phyloP scores from a whole-genome alignment of 2,329 filamentous ascomycete species.

The Fusarium lateritium region DNA sequence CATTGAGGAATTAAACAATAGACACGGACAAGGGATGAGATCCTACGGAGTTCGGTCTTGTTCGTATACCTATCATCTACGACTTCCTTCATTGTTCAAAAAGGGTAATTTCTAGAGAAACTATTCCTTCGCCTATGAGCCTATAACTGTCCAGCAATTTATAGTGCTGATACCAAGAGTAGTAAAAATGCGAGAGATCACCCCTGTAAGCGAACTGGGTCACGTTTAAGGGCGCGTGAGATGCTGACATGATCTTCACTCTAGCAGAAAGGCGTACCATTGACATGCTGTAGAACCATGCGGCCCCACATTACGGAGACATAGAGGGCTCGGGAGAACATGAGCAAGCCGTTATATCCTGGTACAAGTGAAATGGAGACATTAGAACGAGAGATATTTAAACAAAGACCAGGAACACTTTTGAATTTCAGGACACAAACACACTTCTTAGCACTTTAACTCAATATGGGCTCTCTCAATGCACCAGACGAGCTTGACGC shows the following conservation, averaged over 20 bases:
- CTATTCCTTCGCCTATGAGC: no score
- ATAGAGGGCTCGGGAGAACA: conserved; percentile 9
- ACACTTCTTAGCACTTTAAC: background rate
- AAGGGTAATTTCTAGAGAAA: no score
- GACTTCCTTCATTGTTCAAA: no score
- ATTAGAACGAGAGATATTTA: background rate
- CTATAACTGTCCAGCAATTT: background rate
- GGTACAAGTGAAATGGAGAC: background rate
- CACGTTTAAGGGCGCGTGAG: background rate
- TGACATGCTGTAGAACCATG: conserved; percentile 10
- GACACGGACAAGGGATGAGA: no score
- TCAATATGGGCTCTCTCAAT: conserved; percentile 5
- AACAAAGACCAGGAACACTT: background rate
- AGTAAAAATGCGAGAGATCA: no score
- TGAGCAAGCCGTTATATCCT: background rate
- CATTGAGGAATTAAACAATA: no score
- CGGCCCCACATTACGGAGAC: conserved; percentile 1
- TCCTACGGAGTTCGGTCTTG: no score
- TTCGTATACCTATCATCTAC: no score
- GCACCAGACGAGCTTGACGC: conserved; percentile 17
- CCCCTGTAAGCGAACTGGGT: no score
- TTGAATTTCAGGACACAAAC: background rate
- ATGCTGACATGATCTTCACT: conserved; percentile 18
- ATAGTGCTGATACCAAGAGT: no score
- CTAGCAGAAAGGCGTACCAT: conserved; percentile 14